Evolutionary conservation across 1,139 yeast species (phyloP), one percentile per base, ranked within the genome.

Genomic region (Hyphopichia burtonii): DNA sequence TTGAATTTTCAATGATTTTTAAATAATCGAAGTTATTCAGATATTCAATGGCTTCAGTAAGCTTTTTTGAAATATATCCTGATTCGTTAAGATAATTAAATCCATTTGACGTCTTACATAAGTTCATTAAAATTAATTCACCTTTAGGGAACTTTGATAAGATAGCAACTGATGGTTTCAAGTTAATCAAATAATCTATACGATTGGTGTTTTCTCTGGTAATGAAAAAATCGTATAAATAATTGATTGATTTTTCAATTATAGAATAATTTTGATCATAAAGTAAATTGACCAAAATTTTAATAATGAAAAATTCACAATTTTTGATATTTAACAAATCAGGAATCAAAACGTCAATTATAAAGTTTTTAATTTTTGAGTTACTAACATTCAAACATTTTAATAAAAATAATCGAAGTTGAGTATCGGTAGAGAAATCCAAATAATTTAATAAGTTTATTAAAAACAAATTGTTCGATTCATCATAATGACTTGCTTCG

Each of bases 191-290:
- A 32, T 48, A 45, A n/a, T 55, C 58, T 23, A 68, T 45, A 25
- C 53, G 55, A 12, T 49, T 35, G 23, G 49, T 44, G 22, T 51
- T 45, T 28, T 49, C 45, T 2, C 45, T 40, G 16, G 46, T 33
- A 37, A 47, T 55, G 34, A 43, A 53, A 28, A 22, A 34, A 0
- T 52, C 49, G 35, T 52, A 50, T 25, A 66, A 45, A 22, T 49
- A 38, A n/a, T 76, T 76, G 18, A 82, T 67, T 81, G 94, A 82
- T 34, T 71, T 61, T 11, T 74, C 65, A 34, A 83, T 79, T 4
- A 89, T 83, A 11, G 72, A 79, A 7, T 69, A 61, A 40, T 76
- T 78, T 0, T 78, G 69, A 54, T 88, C 96, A 56, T 86, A 89
- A 4, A 91, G 61, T 55, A 86, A 91, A 28, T 79, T 77, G 6